Evolutionary conservation across 208 protist species (phyloP), one percentile per base, ranked within the genome.

Genomic region (Acanthamoeba lenticulata): DNA sequence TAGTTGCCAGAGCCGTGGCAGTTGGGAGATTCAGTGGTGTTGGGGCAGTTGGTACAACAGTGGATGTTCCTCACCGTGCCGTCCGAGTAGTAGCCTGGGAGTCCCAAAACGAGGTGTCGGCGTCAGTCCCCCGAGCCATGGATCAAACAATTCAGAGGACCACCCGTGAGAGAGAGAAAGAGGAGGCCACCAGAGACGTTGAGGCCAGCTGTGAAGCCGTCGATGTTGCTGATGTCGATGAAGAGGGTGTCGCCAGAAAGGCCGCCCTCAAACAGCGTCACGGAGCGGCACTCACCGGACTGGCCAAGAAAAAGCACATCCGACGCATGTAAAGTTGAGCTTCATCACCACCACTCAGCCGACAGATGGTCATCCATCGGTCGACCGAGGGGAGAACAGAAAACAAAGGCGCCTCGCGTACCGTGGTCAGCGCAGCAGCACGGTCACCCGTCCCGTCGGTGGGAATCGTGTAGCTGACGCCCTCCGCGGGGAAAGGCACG

Each of bases 181-280:
- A 36, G 36, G 2, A 5, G 62, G n/a, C 17, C 38, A 91, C 85
- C 85, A 19, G 85, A 72, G 1, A 91, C 85, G 42, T 91, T 62
- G 49, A 91, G 52, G 36, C 85, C 85, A 44, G 85, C 85, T 15
- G 85, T 91, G 55, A 55, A 91, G n/a, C 85, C 85, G 27, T 91
- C 85, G 38, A 91, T 91, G 85, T 91, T 91, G 60, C 85, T 91
- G 45, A 91, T 91, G 42, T 91, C 85, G 3, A 91, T 40, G 29
- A 47, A 91, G 24, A 72, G 55, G 27, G 24, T 42, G 55, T 91
- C 44, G 24, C 60, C 85, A 40, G 1, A 1, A 7, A 91, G 40
- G 15, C 42, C 42, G 85, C 55, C 85, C 44, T 91, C 85, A 36
- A 91, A 91, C n/a, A 91, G 4, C 6, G 85, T 45, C 0, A 91